Base-by-base conservation (phyloP, 768 basidiomycete species). In the Favolaschia claudopus region DNA sequence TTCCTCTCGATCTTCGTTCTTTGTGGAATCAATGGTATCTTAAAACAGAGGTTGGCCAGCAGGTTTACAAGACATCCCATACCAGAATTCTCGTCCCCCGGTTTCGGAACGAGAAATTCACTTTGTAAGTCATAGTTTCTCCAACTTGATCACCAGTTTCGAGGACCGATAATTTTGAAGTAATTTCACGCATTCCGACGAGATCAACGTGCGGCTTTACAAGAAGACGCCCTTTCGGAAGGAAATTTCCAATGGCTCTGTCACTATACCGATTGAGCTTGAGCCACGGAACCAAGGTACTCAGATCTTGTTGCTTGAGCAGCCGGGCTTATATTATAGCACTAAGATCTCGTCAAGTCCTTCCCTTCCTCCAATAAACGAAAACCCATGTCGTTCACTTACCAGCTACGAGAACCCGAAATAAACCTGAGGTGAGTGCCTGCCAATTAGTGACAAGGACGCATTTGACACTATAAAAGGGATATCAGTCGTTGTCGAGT, bases 201-300 rank as follows among this genome's bases (percentile, higher is more conserved):
- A 56, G 24, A 22, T 61, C 2, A 39, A 13, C 24, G n/a, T 61
- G 19, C 24, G 43, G 19, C 42, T 61, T 22, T 61, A 56, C 38
- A 38, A n/a, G 48, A 61, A 39, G n/a, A 15, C 29, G 42, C 15
- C 54, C 32, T 33, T 56, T 61, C 14, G 31, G 54, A 12, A 34
- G 48, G 43, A 53, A 19, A 27, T 56, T 6, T 13, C 54, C 43
- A 29, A 51, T 20, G 19, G 54, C 25, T 39, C 27, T 9, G 33
- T 56, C 14, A 34, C 43, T 17, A 19, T 61, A 17, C 24, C 37
- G n/a, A 22, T 31, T 32, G 60, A 56, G 43, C 54, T 56, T 19
- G 60, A 61, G 31, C 47, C 54, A 46, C 60, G 54, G 32, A 40
- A 61, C 15, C 54, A 61, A 42, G 54, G 60, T 61, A 51, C 40